Conservation (phyloP, 768 basidiomycete genomes). For the Phaeotremella skinneri region DNA sequence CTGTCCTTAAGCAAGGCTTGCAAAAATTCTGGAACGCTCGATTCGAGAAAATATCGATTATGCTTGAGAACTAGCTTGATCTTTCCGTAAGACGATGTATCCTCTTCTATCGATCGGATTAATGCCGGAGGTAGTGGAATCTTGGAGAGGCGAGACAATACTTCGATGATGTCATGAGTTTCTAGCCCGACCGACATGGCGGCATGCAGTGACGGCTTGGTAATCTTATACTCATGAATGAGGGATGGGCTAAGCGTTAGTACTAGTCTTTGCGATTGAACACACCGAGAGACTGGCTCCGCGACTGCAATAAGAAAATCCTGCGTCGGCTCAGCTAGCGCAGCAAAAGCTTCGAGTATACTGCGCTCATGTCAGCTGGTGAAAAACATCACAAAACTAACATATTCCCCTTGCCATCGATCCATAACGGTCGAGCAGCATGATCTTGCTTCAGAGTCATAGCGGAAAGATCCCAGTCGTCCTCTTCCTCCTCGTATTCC, state of each 20-base stretch:
- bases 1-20: constrained; percentile 82
- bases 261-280: constrained; percentile 20
- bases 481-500: constrained; percentile 24
- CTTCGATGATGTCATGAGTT: constrained; percentile 97
- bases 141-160: constrained; percentile 60
- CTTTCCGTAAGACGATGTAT: constrained; percentile 95
- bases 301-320: constrained; percentile 97
- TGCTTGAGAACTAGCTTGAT: constrained; percentile 97
- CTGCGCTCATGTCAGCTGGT: constrained; percentile 55
- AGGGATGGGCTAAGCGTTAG: constrained; percentile 72
- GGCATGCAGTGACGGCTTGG: constrained; percentile 95
- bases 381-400: constrained; percentile 21
- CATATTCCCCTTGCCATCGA: constrained; percentile 55
- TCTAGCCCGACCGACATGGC: constrained; percentile 97
- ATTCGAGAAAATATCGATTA: constrained; percentile 96
- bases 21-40: constrained; percentile 87
- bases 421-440: constrained; percentile 89
- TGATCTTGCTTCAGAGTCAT: constrained; percentile 88
- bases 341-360: constrained; percentile 95
- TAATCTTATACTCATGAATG: constrained; percentile 99
- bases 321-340: constrained; percentile 96
- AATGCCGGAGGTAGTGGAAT: constrained; percentile 90
- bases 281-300: constrained; percentile 96
- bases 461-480: constrained; percentile 52
- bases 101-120: constrained; percentile 79